These are phyloP conservation scores for Tetragonia tetragonoides DNA, from an alignment of 148 eudicot species.

Conservation along the genomic window DNA sequence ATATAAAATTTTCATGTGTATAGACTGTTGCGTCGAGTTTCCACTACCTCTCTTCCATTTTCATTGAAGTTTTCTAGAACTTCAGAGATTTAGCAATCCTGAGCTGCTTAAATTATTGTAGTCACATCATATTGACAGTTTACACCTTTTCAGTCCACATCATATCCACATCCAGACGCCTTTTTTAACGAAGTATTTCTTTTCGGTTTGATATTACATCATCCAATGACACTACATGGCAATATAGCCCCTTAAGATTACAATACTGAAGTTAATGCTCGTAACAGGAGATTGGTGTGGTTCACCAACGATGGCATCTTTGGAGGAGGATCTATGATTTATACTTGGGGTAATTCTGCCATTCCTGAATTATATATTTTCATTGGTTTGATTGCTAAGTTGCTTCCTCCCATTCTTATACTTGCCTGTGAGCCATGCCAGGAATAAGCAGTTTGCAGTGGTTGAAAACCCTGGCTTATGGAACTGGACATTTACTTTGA, in stretches of 20 bases:
- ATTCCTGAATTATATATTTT: conserved; percentile 2
- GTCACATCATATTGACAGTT: neutral
- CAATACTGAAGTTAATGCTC: conserved; percentile 13
- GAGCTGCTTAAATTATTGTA: neutral
- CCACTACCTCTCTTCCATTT: neutral
- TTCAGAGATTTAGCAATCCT: neutral
- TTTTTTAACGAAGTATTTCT: neutral
- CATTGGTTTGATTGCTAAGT: conserved; percentile 2
- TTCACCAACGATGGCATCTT: conserved; percentile 98
- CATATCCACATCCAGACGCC: neutral
- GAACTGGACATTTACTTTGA: conserved; percentile 95
- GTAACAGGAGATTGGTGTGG: conserved; percentile 88
- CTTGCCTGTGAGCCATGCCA: conserved; percentile 20
- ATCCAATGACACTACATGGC: neutral
- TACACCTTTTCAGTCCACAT: neutral
- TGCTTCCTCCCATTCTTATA: neutral
- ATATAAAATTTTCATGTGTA: neutral
- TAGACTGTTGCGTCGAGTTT: neutral
- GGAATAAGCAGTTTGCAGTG: conserved; percentile 89
- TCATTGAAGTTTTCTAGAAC: neutral
- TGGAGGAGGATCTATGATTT: conserved; percentile 98
- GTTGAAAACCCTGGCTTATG: conserved; percentile 96
- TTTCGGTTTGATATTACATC: neutral
- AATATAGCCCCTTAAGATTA: neutral
- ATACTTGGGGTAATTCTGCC: conserved; percentile 68